Evolutionary conservation across 2,329 filamentous ascomycete species (phyloP).

Genomic region (Colletotrichum sp.): DNA sequence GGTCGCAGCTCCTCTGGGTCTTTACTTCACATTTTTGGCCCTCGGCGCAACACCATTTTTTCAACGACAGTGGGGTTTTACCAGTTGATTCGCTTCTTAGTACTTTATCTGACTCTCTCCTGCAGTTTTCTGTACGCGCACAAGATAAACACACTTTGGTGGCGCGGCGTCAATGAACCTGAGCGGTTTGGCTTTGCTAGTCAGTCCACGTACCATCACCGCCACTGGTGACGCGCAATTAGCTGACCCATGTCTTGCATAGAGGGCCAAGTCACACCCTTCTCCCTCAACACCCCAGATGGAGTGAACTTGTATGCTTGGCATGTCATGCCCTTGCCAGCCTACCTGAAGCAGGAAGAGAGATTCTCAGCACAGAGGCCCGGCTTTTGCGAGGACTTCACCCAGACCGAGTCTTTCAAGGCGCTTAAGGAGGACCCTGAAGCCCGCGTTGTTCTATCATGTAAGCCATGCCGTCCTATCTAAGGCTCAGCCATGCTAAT

Average conservation of each 20-base stretch:
- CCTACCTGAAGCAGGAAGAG: slow-evolving; percentile 76
- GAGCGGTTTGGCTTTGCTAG: slow-evolving; percentile 88
- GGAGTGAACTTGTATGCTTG: slow-evolving; percentile 83
- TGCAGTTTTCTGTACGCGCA: slow-evolving; percentile 82
- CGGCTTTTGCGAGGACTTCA: slow-evolving; percentile 59
- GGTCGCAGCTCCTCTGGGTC: slow-evolving; percentile 61
- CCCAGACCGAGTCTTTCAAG: slow-evolving; percentile 61
- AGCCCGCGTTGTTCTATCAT: slow-evolving; percentile 67
- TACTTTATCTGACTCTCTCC: background rate
- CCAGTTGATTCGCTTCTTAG: background rate
- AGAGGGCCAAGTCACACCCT: slow-evolving; percentile 90
- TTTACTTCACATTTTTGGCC: slow-evolving; percentile 72
- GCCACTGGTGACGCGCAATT: background rate
- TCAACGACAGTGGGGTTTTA: slow-evolving; percentile 76
- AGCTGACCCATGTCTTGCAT: background rate
- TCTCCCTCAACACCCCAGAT: slow-evolving; percentile 77
- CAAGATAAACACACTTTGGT: slow-evolving; percentile 74
- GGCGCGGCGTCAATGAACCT: slow-evolving; percentile 75
- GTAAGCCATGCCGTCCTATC: slow-evolving; percentile 26
- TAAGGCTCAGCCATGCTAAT: background rate
- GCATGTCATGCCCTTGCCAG: slow-evolving; percentile 83
- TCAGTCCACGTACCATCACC: slow-evolving; percentile 42
- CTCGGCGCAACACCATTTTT: slow-evolving; percentile 71
- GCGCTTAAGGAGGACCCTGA: slow-evolving; percentile 68
- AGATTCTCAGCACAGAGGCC: slow-evolving; percentile 57